Evolutionary conservation across 345 rosid species (phyloP).

Genomic region (Euphorbia peplus): DNA sequence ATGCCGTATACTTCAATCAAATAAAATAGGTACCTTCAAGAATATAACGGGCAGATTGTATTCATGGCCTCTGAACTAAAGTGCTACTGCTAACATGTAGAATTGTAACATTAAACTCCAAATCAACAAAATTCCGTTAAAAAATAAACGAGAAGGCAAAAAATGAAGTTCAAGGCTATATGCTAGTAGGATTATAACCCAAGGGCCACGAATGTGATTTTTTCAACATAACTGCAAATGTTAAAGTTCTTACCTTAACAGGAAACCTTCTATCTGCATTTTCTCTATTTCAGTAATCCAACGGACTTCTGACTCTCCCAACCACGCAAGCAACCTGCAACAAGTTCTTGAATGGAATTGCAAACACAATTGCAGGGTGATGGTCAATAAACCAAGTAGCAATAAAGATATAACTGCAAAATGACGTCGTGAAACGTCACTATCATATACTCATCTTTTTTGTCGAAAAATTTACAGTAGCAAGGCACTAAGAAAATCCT

Average conservation of each 20-base stretch:
- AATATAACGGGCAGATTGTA: too few species aligned
- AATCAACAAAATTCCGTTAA: too few species aligned
- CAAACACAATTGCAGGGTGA: background rate
- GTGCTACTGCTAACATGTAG: too few species aligned
- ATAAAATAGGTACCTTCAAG: background rate
- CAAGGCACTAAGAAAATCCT: slow-evolving; percentile 7
- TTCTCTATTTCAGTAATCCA: background rate
- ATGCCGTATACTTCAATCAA: background rate
- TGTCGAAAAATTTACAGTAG: slow-evolving; percentile 24
- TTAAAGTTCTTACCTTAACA: background rate
- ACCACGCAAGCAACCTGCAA: background rate
- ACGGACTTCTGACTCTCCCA: too few species aligned
- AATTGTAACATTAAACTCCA: too few species aligned
- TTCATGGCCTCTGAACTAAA: too few species aligned
- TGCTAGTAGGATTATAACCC: too few species aligned
- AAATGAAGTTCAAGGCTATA: too few species aligned
- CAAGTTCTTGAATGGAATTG: background rate
- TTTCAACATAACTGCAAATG: background rate
- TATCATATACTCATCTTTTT: slow-evolving; percentile 23
- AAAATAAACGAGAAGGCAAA: too few species aligned
- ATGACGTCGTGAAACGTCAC: background rate
- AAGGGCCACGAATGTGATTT: too few species aligned
- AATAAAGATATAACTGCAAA: background rate
- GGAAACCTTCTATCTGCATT: background rate
- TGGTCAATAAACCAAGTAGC: background rate